Evolutionary conservation across 768 basidiomycete genomes (phyloP), one percentile per base, ranked within the genome.

Genomic region (Trametes punicea): DNA sequence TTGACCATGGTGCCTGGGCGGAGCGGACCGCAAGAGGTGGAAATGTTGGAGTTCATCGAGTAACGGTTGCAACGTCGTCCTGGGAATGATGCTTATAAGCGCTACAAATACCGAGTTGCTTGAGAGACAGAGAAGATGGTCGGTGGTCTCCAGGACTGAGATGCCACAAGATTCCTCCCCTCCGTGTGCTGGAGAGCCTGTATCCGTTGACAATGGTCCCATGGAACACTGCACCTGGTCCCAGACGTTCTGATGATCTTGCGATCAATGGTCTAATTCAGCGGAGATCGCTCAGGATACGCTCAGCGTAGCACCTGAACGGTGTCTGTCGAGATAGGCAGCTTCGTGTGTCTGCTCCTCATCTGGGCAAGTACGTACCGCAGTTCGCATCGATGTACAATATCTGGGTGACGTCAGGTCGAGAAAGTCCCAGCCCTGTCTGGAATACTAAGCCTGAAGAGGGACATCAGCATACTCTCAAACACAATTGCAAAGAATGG

Each of bases 291-390:
- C 33, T 36, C 31, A 27, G 41, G 23, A 38, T 30, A 47, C n/a
- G n/a, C n/a, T 55, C 46, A 29, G 39, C 39, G 38, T 29, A 18
- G 55, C 55, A 56, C 47, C 41, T 56, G 47, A 39, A 21, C 48
- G 11, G 7, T 15, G n/a, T 18, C 9, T 15, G 34, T 38, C 21
- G 42, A 21, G 45, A 55, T 46, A 46, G 36, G 53, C 23, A 55
- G 11, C n/a, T n/a, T n/a, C n/a, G n/a, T n/a, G n/a, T n/a, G n/a
- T n/a, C n/a, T n/a, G n/a, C n/a, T n/a, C n/a, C n/a, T n/a, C n/a
- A n/a, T n/a, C n/a, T n/a, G n/a, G n/a, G n/a, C n/a, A n/a, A n/a
- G n/a, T n/a, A 44, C n/a, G 51, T 18, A 23, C 29, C 38, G 16
- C 13, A 16, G 34, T 25, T 8, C 38, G 48, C 36, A 50, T 50